Evolutionary conservation across 306 rosid species (phyloP).

Genomic region (Rosa lucieae): DNA sequence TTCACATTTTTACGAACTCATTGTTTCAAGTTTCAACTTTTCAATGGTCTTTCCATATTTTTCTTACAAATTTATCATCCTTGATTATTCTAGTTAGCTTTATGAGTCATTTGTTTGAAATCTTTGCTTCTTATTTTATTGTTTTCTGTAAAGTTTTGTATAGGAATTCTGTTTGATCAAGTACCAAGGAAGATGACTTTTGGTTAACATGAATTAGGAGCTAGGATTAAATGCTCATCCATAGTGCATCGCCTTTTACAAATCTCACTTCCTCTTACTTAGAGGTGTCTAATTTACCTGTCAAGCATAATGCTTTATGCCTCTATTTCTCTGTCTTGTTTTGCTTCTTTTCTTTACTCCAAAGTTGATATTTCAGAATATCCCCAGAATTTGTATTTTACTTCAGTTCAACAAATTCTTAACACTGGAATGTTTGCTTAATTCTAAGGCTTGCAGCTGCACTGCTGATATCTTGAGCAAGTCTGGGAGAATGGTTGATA

Average conservation of each 20-base stretch:
- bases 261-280: not conserved
- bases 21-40: not conserved
- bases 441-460: not conserved
- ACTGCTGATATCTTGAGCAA: slow-evolving; percentile 2
- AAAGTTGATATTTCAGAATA: not conserved
- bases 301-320: not conserved
- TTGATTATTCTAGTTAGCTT: not conserved
- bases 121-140: no score
- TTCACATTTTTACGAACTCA: not conserved
- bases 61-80: not conserved
- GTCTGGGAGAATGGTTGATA: slow-evolving; percentile 13
- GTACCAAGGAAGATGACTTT: not conserved
- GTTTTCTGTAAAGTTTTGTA: not conserved
- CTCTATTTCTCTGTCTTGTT: not conserved
- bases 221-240: not conserved
- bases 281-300: not conserved
- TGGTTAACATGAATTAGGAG: not conserved
- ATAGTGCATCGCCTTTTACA: not conserved
- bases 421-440: not conserved
- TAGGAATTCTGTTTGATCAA: not conserved
- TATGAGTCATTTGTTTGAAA: not conserved
- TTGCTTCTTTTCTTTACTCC: not conserved
- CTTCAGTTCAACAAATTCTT: not conserved
- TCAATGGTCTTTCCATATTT: not conserved
- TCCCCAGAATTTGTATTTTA: not conserved